A percentile compares a stretch with the other conserved stretches of the same genome.
These are phyloP conservation scores for Cladosporium oxysporum DNA, from an alignment of 2,329 filamentous ascomycete genomes.

Conservation along the genomic window DNA sequence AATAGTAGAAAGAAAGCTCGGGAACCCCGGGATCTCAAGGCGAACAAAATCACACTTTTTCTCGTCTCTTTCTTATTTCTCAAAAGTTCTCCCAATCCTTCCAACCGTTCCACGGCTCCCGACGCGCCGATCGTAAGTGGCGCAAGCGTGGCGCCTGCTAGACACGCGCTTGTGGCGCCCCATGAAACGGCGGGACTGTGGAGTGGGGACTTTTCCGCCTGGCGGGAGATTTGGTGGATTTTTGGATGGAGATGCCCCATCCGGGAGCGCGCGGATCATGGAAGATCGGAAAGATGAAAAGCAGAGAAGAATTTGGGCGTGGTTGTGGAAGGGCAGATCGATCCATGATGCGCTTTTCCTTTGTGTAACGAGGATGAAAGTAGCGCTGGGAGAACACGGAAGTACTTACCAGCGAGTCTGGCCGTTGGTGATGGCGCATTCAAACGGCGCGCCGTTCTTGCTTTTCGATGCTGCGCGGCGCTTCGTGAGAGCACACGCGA, in stretches of 20 bases:
- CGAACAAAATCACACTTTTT: background rate
- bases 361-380: background rate
- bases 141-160: conserved; percentile 15
- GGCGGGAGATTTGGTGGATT: background rate
- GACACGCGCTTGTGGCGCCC: conserved; percentile 3
- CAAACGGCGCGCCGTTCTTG: conserved; percentile 47
- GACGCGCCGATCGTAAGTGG: conserved; percentile 12
- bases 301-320: background rate
- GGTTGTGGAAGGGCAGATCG: background rate
- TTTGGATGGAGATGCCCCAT: background rate
- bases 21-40: background rate
- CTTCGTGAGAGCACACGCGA: conserved; percentile 65
- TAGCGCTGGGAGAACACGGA: too few species aligned
- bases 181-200: conserved; percentile 1
- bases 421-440: conserved; percentile 59
- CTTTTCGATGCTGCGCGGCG: conserved; percentile 39
- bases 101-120: conserved; percentile 2
- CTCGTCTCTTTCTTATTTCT: background rate
- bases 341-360: background rate
- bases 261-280: conserved; percentile 13
- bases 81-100: background rate
- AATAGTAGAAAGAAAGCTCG: background rate
- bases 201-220: conserved; percentile 4
- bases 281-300: conserved; percentile 4
- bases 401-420: conserved; percentile 64